Conservation (phyloP, 2,329 filamentous ascomycete genomes). For the Phialocephala subalpina region DNA sequence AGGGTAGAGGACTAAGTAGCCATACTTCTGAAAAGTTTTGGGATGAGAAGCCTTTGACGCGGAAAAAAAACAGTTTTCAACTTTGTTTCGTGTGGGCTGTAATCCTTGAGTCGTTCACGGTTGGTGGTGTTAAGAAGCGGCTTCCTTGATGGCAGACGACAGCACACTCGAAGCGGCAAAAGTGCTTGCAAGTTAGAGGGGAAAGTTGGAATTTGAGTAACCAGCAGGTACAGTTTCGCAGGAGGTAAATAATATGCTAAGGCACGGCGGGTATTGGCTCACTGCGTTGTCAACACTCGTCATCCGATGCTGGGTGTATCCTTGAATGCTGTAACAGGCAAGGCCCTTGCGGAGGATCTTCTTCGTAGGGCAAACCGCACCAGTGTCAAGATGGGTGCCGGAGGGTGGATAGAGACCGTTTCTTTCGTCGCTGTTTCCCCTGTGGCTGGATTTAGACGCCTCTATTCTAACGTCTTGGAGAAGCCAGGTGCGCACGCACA, state of each 20-base stretch:
- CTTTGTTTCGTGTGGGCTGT: not conserved
- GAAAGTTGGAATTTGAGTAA: conserved; percentile 17
- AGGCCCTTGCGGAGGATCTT: conserved; percentile 38
- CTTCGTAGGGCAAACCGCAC: conserved; percentile 36
- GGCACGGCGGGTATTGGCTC: conserved; percentile 33
- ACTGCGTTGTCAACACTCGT: conserved; percentile 39
- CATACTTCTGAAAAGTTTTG: not conserved
- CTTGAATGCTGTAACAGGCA: conserved; percentile 40
- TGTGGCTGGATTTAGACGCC: conserved; percentile 9
- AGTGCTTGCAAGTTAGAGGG: conserved; percentile 4
- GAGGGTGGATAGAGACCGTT: not conserved
- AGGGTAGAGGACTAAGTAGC: not conserved
- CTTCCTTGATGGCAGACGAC: not conserved
- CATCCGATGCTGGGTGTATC: conserved; percentile 38
- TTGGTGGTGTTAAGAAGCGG: not conserved
- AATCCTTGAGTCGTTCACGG: not conserved
- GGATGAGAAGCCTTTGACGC: not conserved
- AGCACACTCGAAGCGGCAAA: not conserved
- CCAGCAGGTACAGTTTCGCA: conserved; percentile 24
- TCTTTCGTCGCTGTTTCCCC: conserved; percentile 2
- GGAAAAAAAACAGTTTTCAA: conserved; percentile 1
- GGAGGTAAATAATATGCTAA: conserved; percentile 29
- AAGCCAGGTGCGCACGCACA: conserved; percentile 19
- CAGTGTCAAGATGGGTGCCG: conserved; percentile 25
- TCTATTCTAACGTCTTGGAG: conserved; percentile 29